These are phyloP conservation scores for Sanguinoderma infundibulare DNA, from an alignment of 1,284 basidiomycete species.

Conservation along the genomic window DNA sequence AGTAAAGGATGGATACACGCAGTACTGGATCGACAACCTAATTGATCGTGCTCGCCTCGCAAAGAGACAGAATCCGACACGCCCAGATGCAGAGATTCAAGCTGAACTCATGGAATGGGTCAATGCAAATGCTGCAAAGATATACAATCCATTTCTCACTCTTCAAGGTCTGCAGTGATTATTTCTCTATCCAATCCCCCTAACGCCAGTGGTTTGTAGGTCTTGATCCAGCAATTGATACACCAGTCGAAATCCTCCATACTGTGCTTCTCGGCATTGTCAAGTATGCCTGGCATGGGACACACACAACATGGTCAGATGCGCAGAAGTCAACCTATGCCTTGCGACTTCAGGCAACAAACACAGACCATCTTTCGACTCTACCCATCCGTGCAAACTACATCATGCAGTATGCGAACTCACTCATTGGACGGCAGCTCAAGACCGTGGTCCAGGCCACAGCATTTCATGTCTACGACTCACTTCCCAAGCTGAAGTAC, in stretches of 20 bases:
- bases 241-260: constrained; percentile 42
- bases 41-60: constrained; percentile 3
- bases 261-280: constrained; percentile 39
- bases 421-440: constrained; percentile 29
- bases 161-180: constrained; percentile 7
- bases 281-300: constrained; percentile 38
- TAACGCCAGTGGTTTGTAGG: too few species aligned
- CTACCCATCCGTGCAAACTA: constrained; percentile 26
- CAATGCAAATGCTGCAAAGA: background rate
- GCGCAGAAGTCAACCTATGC: constrained; percentile 12
- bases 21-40: constrained; percentile 21
- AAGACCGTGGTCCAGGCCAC: constrained; percentile 25
- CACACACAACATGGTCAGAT: constrained; percentile 16
- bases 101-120: constrained; percentile 20
- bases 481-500: constrained; percentile 16
- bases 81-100: constrained; percentile 6
- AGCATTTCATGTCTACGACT: constrained; percentile 26
- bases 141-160: constrained; percentile 17
- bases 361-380: constrained; percentile 20
- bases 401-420: constrained; percentile 30
- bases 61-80: background rate
- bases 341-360: constrained; percentile 20
- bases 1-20: constrained; percentile 24
- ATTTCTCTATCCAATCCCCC: too few species aligned
- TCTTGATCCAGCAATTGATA: constrained; percentile 38